Evolutionary conservation across 129 eudicot genomes (phyloP), one percentile per base, ranked within the genome.

Genomic region (Sambucus nigra): DNA sequence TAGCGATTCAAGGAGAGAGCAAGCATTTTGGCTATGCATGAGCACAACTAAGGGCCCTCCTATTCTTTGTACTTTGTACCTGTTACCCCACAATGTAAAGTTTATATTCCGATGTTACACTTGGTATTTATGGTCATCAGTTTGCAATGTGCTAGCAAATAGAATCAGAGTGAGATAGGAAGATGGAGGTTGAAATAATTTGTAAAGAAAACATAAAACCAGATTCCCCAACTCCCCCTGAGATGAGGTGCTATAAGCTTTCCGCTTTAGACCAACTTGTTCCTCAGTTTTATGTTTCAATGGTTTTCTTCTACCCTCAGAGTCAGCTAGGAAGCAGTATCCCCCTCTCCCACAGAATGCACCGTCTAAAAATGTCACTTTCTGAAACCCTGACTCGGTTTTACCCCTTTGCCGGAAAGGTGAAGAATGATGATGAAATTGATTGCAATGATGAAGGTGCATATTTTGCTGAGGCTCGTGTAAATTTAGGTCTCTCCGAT

Each of bases 401-500:
- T 16, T 58, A 58, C 52, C 63, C 63, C 16, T 41, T 58, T 24
- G 63, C 63, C 33, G 39, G 63, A 10, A 42, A 15, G n/a, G 3
- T 40, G 9, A 18, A 3, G 18, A 24, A 41, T 31, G 17, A 16
- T 17, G 15, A 10, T 19, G 27, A 16, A 27, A 56, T 56, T 2
- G 31, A 26, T 17, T 45, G 65, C 19, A 42, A 58, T 26, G 63
- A 59, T 19, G 54, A 26, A 19, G 65, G 65, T 6, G 54, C 27
- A 10, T 4, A n/a, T 7, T 59, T 19, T 21, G 28, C 17, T 1
- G 65, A 59, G 17, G 50, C 65, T 5, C 53, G 28, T 6, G 65
- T 59, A 5, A 27, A 42, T 23, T 16, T n/a, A 2, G 22, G 42
- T 44, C 53, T 59, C 25, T 25, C 26, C 7, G 39, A 59, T 16